Evolutionary conservation across 2,329 filamentous ascomycete genomes (phyloP).

Genomic region (Stagonosporopsis tanaceti): DNA sequence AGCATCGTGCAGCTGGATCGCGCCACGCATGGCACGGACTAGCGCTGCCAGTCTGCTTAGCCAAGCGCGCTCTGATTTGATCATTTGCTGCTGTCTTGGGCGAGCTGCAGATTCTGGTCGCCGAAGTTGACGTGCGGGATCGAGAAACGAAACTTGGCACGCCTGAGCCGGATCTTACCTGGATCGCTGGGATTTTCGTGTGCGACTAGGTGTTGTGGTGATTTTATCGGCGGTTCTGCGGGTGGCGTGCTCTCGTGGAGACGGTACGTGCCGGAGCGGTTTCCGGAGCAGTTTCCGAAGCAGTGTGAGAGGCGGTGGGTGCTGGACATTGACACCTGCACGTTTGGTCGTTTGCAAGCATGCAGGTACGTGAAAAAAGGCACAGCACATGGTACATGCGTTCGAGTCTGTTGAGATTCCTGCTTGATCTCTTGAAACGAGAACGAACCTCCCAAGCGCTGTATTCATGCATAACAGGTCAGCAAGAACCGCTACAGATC

Average conservation of each 20-base stretch:
- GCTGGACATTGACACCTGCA: neutral
- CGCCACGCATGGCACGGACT: slow-evolving; percentile 1
- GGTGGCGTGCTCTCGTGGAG: neutral
- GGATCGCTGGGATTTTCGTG: slow-evolving; percentile 9
- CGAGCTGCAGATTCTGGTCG: slow-evolving; percentile 18
- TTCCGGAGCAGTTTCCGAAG: neutral
- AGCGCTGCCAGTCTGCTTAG: slow-evolving; percentile 5
- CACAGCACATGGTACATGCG: neutral
- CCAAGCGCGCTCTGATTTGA: slow-evolving; percentile 17
- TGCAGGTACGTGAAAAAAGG: neutral
- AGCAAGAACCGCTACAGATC: neutral
- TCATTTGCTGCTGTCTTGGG: slow-evolving; percentile 5
- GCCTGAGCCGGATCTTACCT: slow-evolving; percentile 1
- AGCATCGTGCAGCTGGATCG: slow-evolving; percentile 18
- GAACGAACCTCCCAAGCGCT: neutral
- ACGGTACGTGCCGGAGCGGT: slow-evolving; percentile 10
- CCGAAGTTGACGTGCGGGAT: slow-evolving; percentile 15
- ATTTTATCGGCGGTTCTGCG: slow-evolving; percentile 1
- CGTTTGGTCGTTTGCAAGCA: neutral
- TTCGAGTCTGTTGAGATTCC: neutral
- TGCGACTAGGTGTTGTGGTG: slow-evolving; percentile 5
- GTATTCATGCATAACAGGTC: neutral
- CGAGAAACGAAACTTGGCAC: slow-evolving; percentile 1
- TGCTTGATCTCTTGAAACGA: neutral
- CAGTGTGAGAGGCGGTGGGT: too few relatives aligned